These are phyloP conservation scores for Salix koriyanagi DNA, from an alignment of 345 rosid genomes.

Conservation along the genomic window DNA sequence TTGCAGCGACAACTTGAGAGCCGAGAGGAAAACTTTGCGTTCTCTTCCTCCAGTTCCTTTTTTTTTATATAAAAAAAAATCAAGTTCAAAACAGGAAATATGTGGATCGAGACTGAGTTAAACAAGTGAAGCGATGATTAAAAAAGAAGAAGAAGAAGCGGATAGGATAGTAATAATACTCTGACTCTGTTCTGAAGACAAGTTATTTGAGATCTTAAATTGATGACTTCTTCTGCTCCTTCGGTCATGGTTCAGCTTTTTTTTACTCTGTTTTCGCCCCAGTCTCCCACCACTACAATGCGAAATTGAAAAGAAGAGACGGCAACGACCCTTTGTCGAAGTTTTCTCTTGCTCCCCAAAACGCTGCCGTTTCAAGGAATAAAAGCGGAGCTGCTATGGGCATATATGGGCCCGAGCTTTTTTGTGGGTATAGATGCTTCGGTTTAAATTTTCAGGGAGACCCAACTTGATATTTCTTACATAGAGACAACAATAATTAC, in stretches of 20 bases:
- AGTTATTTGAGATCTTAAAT: constrained; percentile 19
- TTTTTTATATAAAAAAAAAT: background rate
- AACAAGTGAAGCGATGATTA: background rate
- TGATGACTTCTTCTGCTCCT: background rate
- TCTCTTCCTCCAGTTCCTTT: constrained; percentile 67
- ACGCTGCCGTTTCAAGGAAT: too few species aligned
- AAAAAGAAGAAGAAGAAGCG: background rate
- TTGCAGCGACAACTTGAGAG: constrained; percentile 51
- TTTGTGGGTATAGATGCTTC: background rate
- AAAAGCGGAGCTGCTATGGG: background rate
- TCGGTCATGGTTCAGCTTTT: background rate
- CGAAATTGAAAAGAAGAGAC: background rate
- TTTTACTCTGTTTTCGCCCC: background rate
- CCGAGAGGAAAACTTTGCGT: constrained; percentile 42
- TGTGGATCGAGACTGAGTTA: too few species aligned
- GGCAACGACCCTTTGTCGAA: background rate
- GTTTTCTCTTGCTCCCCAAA: background rate
- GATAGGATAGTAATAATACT: constrained; percentile 11
- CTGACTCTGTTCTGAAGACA: constrained; percentile 25
- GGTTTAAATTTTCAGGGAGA: background rate
- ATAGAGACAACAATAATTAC: too few species aligned
- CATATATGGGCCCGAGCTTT: background rate
- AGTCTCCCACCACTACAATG: background rate
- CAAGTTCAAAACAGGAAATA: background rate
- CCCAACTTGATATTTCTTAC: background rate